phyloP scores from a whole-genome alignment of 495 filamentous ascomycete genomes.

The Penicillium waksmanii region DNA sequence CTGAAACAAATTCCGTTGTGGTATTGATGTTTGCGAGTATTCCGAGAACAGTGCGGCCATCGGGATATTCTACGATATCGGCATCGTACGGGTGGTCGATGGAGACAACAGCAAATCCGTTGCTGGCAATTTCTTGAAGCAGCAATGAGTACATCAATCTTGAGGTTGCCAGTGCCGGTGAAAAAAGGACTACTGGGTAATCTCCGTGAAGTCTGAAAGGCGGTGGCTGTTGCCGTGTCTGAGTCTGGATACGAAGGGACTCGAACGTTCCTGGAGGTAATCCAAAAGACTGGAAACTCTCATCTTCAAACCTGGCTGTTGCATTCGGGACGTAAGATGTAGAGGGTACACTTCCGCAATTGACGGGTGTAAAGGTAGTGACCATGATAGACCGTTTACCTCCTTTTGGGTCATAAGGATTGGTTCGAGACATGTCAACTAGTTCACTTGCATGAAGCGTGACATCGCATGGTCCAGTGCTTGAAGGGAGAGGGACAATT shows the following conservation, averaged over 20 bases:
- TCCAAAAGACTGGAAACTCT: slow-evolving; percentile 25
- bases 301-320: slow-evolving; percentile 17
- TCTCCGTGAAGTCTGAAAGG: slow-evolving; percentile 9
- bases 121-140: slow-evolving; percentile 48
- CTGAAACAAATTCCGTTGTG: slow-evolving; percentile 4
- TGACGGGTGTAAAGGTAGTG: slow-evolving; percentile 38
- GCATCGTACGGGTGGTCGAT: slow-evolving; percentile 57
- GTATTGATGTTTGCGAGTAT: slow-evolving; percentile 17
- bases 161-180: slow-evolving; percentile 33
- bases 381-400: slow-evolving; percentile 37
- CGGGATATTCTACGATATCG: slow-evolving; percentile 51
- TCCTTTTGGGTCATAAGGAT: slow-evolving; percentile 35
- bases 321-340: slow-evolving; percentile 20
- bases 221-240: slow-evolving; percentile 10
- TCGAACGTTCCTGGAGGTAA: slow-evolving; percentile 8
- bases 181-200: slow-evolving; percentile 42
- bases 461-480: slow-evolving; percentile 30
- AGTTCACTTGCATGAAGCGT: slow-evolving; percentile 28
- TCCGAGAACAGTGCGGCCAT: slow-evolving; percentile 35
- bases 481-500: slow-evolving; percentile 11
- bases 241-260: slow-evolving; percentile 10
- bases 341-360: slow-evolving; percentile 11
- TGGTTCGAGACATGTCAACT: slow-evolving; percentile 32
- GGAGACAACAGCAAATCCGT: slow-evolving; percentile 50
- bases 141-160: slow-evolving; percentile 45